Base-by-base conservation (phyloP, 2,329 filamentous ascomycete species). In the Colletotrichum sp. region DNA sequence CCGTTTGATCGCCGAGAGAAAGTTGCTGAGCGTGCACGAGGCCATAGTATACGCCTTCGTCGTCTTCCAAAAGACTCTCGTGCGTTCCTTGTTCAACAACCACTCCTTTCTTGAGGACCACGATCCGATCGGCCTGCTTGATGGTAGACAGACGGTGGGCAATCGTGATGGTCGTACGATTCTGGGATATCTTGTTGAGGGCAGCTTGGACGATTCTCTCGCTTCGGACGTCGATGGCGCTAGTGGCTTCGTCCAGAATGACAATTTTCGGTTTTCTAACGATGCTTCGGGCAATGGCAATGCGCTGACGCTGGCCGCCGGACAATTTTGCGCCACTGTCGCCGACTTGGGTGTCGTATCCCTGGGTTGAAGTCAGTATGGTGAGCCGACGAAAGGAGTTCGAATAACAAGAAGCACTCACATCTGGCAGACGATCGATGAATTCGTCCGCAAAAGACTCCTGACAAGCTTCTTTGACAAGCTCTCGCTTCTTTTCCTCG, bases 301-400 rank as follows among this genome's bases (percentile, higher is more conserved):
- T 88, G 7, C 95, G 90, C 81, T 97, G 95, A n/a, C 94, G 90
- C 81, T 98, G 95, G 1, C 95, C 95, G n/a, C 94, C 93, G 13
- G 93, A 95, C 2, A 97, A 85, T 80, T 94, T 95, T 62, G 93
- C 92, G 6, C 95, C 93, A 16, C 64, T 65, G 38, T 74, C 72
- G 13, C 72, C 72, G 2, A 97, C 94, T 11, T 89, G 83, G 0
- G 94, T 95, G 6, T 93, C 88, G 79, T 96, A 96, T 2, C 91
- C 90, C 85, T 94, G 12, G 21, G 15, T 6, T 29, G 4, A 34
- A n/a, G 38, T 72, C 9, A 58, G 33, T 38, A 18, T 13, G 0
- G 7, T 21, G n/a, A 6, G n/a, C n/a, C n/a, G 6, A 1, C n/a
- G n/a, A 51, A 21, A 51, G 12, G 5, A 16, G n/a, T 31, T 11